Evolutionary conservation across 805 yeast species (phyloP).

Genomic region (Zygosaccharomyces rouxii): DNA sequence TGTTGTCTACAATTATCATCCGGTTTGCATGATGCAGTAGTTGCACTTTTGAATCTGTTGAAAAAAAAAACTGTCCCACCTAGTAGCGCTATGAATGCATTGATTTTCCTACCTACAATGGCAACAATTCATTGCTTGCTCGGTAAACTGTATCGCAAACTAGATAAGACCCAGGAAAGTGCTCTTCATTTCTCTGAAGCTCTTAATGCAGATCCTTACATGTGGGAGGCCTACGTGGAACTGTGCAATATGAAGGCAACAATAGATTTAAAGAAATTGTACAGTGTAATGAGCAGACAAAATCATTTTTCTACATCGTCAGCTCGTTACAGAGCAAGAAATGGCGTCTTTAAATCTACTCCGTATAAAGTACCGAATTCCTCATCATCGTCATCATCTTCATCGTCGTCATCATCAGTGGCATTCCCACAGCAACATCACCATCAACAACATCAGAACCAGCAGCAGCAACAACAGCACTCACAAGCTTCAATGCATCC

Average conservation of each 20-base stretch:
- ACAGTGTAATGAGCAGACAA: constrained; percentile 11
- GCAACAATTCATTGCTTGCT: constrained; percentile 63
- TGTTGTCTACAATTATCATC: constrained; percentile 38
- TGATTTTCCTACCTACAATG: constrained; percentile 52
- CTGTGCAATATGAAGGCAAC: constrained; percentile 68
- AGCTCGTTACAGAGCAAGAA: constrained; percentile 12
- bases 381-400: constrained; percentile 12
- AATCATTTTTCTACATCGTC: constrained; percentile 8
- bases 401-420: constrained; percentile 10
- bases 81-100: constrained; percentile 7
- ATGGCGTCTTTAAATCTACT: constrained; percentile 13
- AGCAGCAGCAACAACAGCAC: constrained; percentile 7
- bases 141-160: constrained; percentile 60
- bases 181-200: constrained; percentile 65
- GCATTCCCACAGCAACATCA: constrained; percentile 1
- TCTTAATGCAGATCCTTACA: constrained; percentile 66
- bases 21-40: constrained; percentile 18
- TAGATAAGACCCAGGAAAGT: constrained; percentile 61
- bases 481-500: constrained; percentile 1
- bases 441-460: constrained; percentile 7
- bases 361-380: constrained; percentile 13
- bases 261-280: constrained; percentile 39
- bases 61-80: constrained; percentile 9
- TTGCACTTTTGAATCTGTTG: constrained; percentile 6
- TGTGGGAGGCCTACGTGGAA: constrained; percentile 83